These are phyloP conservation scores for Asclepias syriaca DNA, from an alignment of 257 asterid species.

Conservation along the genomic window DNA sequence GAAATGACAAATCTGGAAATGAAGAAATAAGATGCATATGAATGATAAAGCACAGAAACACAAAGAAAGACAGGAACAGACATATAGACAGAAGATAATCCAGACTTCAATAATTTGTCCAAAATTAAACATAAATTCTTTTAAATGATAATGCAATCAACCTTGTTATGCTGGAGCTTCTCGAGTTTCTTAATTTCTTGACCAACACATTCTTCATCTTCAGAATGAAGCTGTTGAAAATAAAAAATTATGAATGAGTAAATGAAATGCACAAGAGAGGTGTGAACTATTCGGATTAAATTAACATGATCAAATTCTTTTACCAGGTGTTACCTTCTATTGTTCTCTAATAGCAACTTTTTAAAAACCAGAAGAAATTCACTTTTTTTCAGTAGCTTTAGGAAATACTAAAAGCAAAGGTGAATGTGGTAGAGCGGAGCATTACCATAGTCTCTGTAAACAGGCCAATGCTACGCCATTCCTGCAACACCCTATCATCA, in stretches of 20 bases:
- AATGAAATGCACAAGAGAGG: background rate
- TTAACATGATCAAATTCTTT: background rate
- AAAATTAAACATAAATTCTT: background rate
- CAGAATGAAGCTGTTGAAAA: constrained; percentile 13
- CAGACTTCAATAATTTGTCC: background rate
- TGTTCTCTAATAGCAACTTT: background rate
- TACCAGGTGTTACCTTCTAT: background rate
- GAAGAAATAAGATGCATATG: background rate
- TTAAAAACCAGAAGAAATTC: background rate
- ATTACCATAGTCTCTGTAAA: constrained; percentile 7
- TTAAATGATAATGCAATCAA: background rate
- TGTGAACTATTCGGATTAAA: background rate
- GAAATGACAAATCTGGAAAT: background rate
- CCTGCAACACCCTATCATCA: constrained; percentile 15
- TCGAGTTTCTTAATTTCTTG: constrained; percentile 13
- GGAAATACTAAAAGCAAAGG: background rate
- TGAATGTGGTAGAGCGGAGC: background rate
- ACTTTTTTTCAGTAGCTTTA: background rate
- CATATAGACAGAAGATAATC: background rate
- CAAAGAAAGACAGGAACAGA: background rate
- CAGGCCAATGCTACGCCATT: constrained; percentile 16
- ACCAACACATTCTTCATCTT: constrained; percentile 7
- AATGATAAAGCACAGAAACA: background rate
- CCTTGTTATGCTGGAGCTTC: constrained; percentile 12
- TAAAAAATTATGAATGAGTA: constrained; percentile 2